Conservation (phyloP, 2,329 filamentous ascomycete species). For the Fusarium oligoseptatum region DNA sequence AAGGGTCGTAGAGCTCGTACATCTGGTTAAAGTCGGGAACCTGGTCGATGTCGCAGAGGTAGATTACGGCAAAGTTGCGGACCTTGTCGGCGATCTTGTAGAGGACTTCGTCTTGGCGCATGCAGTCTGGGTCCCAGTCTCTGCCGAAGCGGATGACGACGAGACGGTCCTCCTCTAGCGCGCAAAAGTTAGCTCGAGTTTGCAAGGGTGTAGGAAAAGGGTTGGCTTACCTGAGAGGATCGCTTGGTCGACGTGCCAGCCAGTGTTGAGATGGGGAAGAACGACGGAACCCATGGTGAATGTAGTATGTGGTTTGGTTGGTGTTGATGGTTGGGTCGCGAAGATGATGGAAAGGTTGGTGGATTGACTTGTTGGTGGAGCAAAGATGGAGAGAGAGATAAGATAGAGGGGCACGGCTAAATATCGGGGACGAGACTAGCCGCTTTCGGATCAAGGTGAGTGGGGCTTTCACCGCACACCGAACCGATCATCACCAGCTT, state of each 20-base stretch:
- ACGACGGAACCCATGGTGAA: slow-evolving; percentile 83
- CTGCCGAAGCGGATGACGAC: slow-evolving; percentile 95
- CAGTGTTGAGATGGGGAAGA: slow-evolving; percentile 89
- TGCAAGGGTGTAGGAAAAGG: too few species aligned
- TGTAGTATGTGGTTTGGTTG: background rate
- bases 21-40: slow-evolving; percentile 96
- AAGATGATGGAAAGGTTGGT: background rate
- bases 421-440: background rate
- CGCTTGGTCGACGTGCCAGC: slow-evolving; percentile 98
- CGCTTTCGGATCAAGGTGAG: background rate
- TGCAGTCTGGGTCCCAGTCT: slow-evolving; percentile 82
- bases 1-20: slow-evolving; percentile 93
- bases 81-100: slow-evolving; percentile 94
- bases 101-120: slow-evolving; percentile 88
- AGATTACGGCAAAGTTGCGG: slow-evolving; percentile 93
- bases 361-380: slow-evolving; percentile 7
- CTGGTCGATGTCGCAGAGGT: slow-evolving; percentile 92
- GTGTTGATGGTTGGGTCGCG: background rate
- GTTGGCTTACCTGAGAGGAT: slow-evolving; percentile 67
- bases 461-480: background rate
- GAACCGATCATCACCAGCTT: background rate
- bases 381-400: slow-evolving; percentile 17
- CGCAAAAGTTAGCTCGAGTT: slow-evolving; percentile 18
- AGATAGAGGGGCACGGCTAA: slow-evolving; percentile 25
- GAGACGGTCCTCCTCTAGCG: slow-evolving; percentile 84